phyloP scores from a whole-genome alignment of 495 filamentous ascomycete genomes.

The Daldinia caldariorum region DNA sequence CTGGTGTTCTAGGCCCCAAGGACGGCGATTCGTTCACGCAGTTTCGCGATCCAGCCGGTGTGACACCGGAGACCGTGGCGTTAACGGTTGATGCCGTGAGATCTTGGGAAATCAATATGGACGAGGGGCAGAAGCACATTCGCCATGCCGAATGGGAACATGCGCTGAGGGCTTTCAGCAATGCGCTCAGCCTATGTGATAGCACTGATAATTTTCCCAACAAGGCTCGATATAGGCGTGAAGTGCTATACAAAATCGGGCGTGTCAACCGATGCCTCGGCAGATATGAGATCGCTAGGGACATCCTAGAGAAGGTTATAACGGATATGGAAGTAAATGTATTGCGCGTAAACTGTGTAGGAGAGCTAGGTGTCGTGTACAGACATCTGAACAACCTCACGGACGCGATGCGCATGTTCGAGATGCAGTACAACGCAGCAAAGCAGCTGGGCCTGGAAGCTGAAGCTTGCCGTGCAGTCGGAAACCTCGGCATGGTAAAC shows the following conservation, averaged over 20 bases:
- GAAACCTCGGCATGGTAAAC: constrained; percentile 50
- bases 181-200: constrained; percentile 6
- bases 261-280: constrained; percentile 39
- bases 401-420: constrained; percentile 37
- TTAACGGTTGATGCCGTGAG: constrained; percentile 23
- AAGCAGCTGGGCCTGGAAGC: constrained; percentile 28
- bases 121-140: constrained; percentile 10
- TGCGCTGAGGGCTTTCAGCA: constrained; percentile 8
- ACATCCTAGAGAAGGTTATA: constrained; percentile 20
- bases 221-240: constrained; percentile 6
- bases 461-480: constrained; percentile 47
- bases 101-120: constrained; percentile 23
- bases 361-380: constrained; percentile 48
- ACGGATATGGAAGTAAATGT: background rate
- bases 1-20: constrained; percentile 31
- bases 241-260: constrained; percentile 29
- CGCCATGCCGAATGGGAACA: constrained; percentile 10
- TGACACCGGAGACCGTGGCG: constrained; percentile 24
- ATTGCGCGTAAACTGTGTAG: constrained; percentile 20
- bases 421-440: constrained; percentile 42
- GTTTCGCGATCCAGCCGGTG: constrained; percentile 22
- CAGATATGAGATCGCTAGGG: constrained; percentile 36
- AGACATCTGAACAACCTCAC: constrained; percentile 41
- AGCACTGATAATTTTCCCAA: constrained; percentile 5
- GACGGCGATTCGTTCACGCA: constrained; percentile 29